phyloP scores from a whole-genome alignment of 2,329 filamentous ascomycete genomes.

The Nannizzia gypsea region DNA sequence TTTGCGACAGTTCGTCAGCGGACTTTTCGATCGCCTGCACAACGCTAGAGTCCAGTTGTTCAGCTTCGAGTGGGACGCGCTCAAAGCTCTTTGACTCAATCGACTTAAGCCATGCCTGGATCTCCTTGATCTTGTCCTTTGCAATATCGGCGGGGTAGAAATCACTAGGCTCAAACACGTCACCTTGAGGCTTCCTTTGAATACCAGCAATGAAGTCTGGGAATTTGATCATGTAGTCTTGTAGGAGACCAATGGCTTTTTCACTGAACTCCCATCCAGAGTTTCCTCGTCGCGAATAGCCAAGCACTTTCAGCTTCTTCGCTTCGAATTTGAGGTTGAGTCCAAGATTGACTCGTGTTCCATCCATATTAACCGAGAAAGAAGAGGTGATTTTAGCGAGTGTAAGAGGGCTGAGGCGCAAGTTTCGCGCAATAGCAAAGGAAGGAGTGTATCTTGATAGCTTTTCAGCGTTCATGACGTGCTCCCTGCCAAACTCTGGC shows the following conservation, averaged over 20 bases:
- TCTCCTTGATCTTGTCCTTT: conserved; percentile 76
- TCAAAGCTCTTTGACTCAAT: conserved; percentile 88
- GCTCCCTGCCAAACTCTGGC: conserved; percentile 63
- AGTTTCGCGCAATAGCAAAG: conserved; percentile 71
- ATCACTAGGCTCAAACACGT: conserved; percentile 71
- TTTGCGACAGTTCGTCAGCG: conserved; percentile 52
- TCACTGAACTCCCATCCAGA: conserved; percentile 94
- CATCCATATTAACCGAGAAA: conserved; percentile 73
- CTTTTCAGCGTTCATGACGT: conserved; percentile 59
- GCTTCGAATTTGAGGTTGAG: conserved; percentile 95
- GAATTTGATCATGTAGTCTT: conserved; percentile 84
- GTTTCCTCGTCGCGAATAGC: conserved; percentile 76
- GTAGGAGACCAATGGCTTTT: conserved; percentile 67
- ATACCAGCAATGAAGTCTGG: conserved; percentile 91
- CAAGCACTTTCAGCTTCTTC: conserved; percentile 88
- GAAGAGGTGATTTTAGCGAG: conserved; percentile 94
- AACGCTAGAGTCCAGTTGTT: conserved; percentile 85
- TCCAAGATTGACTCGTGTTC: conserved; percentile 75
- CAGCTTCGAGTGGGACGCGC: conserved; percentile 87
- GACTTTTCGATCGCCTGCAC: conserved; percentile 69
- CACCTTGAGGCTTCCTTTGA: conserved; percentile 70
- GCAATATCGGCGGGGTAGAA: conserved; percentile 69
- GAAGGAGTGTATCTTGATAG: conserved; percentile 71
- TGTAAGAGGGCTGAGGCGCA: conserved; percentile 72
- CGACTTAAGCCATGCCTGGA: conserved; percentile 82